Evolutionary conservation across 2,329 filamentous ascomycete species (phyloP).

Genomic region (Cladosporium phlei): DNA sequence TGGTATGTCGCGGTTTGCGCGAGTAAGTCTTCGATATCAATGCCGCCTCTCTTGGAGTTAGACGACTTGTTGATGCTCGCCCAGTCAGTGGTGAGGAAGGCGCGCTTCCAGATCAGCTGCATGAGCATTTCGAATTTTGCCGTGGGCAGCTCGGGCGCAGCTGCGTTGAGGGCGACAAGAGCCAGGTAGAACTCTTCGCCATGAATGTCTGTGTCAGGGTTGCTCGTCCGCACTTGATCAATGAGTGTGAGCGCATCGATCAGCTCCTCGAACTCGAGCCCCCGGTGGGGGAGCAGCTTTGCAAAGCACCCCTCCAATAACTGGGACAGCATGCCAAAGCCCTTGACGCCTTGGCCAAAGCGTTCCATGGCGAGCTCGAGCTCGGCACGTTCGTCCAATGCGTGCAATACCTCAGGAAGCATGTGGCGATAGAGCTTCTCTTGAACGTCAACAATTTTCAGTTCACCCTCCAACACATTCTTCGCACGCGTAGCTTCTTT

Average conservation of each 20-base stretch:
- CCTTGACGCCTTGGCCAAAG: slow-evolving; percentile 39
- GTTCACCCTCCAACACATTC: slow-evolving; percentile 43
- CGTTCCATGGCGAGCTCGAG: slow-evolving; percentile 69
- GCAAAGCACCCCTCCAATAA: slow-evolving; percentile 68
- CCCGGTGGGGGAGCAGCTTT: slow-evolving; percentile 65
- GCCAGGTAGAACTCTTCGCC: slow-evolving; percentile 69
- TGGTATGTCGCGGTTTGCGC: slow-evolving; percentile 31
- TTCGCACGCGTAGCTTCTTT: slow-evolving; percentile 3
- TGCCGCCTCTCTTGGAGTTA: slow-evolving; percentile 56
- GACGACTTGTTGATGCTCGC: slow-evolving; percentile 69
- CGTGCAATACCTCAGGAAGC: slow-evolving; percentile 60
- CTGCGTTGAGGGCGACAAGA: slow-evolving; percentile 52
- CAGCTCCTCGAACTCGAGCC: slow-evolving; percentile 54
- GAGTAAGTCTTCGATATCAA: slow-evolving; percentile 59
- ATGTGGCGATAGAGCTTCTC: slow-evolving; percentile 70
- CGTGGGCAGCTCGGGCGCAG: slow-evolving; percentile 48
- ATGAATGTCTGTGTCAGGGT: slow-evolving; percentile 47
- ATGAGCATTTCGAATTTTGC: slow-evolving; percentile 54
- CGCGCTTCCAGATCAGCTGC: slow-evolving; percentile 79
- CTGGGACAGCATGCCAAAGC: slow-evolving; percentile 61
- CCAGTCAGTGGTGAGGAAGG: slow-evolving; percentile 84
- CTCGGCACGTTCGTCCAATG: slow-evolving; percentile 75
- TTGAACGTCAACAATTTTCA: slow-evolving; percentile 72
- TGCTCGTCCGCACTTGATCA: slow-evolving; percentile 42
- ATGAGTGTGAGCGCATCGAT: slow-evolving; percentile 80